Evolutionary conservation across 257 asterid genomes (phyloP), one percentile per base, ranked within the genome.

Genomic region (Oldenlandia corymbosa): DNA sequence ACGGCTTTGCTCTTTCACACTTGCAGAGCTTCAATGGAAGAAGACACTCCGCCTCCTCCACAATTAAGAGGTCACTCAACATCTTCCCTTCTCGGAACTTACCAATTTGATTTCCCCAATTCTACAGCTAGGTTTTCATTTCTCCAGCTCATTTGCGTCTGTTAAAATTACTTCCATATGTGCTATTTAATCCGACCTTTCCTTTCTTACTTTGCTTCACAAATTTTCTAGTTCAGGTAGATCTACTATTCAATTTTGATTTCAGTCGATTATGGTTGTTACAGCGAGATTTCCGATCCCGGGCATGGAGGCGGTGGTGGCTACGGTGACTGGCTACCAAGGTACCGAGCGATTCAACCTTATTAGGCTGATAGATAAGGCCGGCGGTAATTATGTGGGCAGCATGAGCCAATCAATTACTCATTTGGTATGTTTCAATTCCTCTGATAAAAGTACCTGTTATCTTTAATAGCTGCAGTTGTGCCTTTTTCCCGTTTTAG

Each of bases 301-400:
- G 71, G 94, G 71, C 74, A 91, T 86, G 98, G 82, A 85, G 73
- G 69, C 74, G 30, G 91, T 88, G 24, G 42, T 91, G 36, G 91
- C 87, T 49, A 82, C 81, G 13, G 80, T 75, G 10, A 73, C 79
- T 20, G 84, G 84, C 47, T 79, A 79, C 66, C 62, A 39, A 45
- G 84, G 79, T 23, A 37, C 49, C 58, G 65, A 72, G 62, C 69
- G 84, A n/a, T 75, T 75, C 62, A 48, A 76, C 64, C 81, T 76
- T 58, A 79, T 79, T 70, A 79, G 76, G 41, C 36, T 79, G 57
- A 76, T 79, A n/a, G 43, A 70, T 9, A 66, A 64, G 56, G 60
- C 73, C 21, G 84, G 84, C 5, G 81, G 66, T 20, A 79, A 63
- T 49, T 76, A 75, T 67, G 81, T 79, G 11, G 84, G 84, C 7